phyloP scores from a whole-genome alignment of 2,329 filamentous ascomycete genomes.

The Clonostachys rosea region DNA sequence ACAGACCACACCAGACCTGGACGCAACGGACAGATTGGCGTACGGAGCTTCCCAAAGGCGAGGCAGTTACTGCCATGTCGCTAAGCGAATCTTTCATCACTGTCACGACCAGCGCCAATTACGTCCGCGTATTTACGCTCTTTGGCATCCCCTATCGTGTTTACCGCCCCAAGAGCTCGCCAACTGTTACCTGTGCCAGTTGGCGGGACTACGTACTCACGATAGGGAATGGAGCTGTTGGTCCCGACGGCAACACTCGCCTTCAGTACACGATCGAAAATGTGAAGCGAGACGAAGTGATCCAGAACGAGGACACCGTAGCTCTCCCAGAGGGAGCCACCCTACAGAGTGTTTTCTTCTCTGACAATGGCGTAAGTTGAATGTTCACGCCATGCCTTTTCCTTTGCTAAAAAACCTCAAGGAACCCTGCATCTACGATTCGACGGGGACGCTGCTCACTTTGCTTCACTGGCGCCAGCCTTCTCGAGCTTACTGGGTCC shows the following conservation, averaged over 20 bases:
- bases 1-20: conserved; percentile 96
- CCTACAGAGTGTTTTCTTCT: conserved; percentile 85
- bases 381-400: neutral
- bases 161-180: conserved; percentile 85
- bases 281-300: conserved; percentile 88
- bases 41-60: conserved; percentile 80
- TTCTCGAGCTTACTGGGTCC: conserved; percentile 85
- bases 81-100: conserved; percentile 89
- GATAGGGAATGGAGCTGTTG: conserved; percentile 85
- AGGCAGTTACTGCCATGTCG: conserved; percentile 82
- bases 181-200: conserved; percentile 87
- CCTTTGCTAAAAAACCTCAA: conserved; percentile 18
- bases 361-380: conserved; percentile 71
- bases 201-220: conserved; percentile 97
- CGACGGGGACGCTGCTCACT: conserved; percentile 80
- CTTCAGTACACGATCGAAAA: conserved; percentile 93
- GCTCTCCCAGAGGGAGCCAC: conserved; percentile 72
- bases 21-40: conserved; percentile 87
- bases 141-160: conserved; percentile 87
- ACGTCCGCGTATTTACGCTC: conserved; percentile 87
- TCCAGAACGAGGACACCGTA: conserved; percentile 88
- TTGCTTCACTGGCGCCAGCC: conserved; percentile 86
- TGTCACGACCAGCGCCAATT: conserved; percentile 80
- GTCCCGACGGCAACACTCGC: conserved; percentile 70
- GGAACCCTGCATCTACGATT: conserved; percentile 96